phyloP scores from a whole-genome alignment of 768 basidiomycete genomes.

The Serendipita vermifera region DNA sequence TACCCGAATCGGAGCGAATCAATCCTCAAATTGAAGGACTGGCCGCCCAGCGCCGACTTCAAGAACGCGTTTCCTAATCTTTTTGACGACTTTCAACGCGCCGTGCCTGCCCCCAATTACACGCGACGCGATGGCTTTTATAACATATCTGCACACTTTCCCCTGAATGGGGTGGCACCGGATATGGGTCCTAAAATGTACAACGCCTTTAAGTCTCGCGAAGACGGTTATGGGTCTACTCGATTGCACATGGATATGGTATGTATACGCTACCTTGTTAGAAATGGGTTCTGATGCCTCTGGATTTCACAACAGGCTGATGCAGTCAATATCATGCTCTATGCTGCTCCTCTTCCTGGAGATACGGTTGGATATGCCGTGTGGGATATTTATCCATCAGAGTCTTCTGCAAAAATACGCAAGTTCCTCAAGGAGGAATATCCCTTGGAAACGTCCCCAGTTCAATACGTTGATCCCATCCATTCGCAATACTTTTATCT shows the following conservation, averaged over 20 bases:
- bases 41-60: constrained; percentile 84
- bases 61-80: constrained; percentile 69
- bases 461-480: constrained; percentile 55
- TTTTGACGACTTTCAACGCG: constrained; percentile 69
- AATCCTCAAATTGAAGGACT: constrained; percentile 45
- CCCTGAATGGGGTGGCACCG: constrained; percentile 59
- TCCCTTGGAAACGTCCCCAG: constrained; percentile 24
- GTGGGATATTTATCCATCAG: constrained; percentile 81
- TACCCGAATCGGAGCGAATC: constrained; percentile 24
- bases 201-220: constrained; percentile 68
- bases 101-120: constrained; percentile 79
- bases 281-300: constrained; percentile 15
- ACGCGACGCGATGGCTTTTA: constrained; percentile 80
- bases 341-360: constrained; percentile 48
- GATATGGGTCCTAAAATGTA: constrained; percentile 93
- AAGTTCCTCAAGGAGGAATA: constrained; percentile 57
- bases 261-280: neutral
- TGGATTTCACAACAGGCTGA: constrained; percentile 31
- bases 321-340: constrained; percentile 84
- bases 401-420: constrained; percentile 69
- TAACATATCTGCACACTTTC: constrained; percentile 86
- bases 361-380: constrained; percentile 56
- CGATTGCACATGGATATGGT: constrained; percentile 87
- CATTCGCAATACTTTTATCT: constrained; percentile 84
- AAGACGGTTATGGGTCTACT: constrained; percentile 68